Conservation (phyloP, 2,329 filamentous ascomycete species). For the Aschersonia sp. region DNA sequence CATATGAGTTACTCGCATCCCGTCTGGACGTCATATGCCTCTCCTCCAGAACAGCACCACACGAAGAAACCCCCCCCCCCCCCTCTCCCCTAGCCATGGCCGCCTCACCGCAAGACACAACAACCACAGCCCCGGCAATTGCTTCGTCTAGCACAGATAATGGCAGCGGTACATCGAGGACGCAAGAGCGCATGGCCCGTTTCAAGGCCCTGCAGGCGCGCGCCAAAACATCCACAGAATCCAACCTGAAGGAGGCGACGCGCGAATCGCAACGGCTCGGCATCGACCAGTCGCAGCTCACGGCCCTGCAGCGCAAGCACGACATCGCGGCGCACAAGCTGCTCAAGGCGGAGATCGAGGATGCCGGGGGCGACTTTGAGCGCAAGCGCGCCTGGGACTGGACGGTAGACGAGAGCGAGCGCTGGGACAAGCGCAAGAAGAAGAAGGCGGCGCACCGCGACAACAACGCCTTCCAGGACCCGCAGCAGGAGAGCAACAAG, state of each 20-base stretch:
- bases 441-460: conserved; percentile 74
- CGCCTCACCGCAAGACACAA: background rate
- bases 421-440: conserved; percentile 80
- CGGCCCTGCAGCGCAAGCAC: conserved; percentile 68
- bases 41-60: too few relatives aligned
- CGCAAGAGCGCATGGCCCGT: conserved; percentile 57
- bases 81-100: too few relatives aligned
- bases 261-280: conserved; percentile 68
- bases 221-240: conserved; percentile 54
- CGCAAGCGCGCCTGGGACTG: conserved; percentile 98
- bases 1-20: too few relatives aligned
- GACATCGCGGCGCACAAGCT: conserved; percentile 86
- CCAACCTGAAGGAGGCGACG: conserved; percentile 72
- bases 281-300: conserved; percentile 63
- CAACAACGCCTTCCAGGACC: conserved; percentile 82
- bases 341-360: conserved; percentile 79
- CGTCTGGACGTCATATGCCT: too few relatives aligned
- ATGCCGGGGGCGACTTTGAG: conserved; percentile 82
- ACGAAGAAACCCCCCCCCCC: too few relatives aligned
- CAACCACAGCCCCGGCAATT: background rate
- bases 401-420: conserved; percentile 87
- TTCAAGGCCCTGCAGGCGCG: conserved; percentile 82
- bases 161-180: conserved; percentile 23
- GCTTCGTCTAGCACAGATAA: background rate
- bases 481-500: conserved; percentile 74